A percentile compares a stretch with the other conserved stretches of the same genome.
phyloP scores from a whole-genome alignment of 768 basidiomycete genomes.

The Mycena venus region DNA sequence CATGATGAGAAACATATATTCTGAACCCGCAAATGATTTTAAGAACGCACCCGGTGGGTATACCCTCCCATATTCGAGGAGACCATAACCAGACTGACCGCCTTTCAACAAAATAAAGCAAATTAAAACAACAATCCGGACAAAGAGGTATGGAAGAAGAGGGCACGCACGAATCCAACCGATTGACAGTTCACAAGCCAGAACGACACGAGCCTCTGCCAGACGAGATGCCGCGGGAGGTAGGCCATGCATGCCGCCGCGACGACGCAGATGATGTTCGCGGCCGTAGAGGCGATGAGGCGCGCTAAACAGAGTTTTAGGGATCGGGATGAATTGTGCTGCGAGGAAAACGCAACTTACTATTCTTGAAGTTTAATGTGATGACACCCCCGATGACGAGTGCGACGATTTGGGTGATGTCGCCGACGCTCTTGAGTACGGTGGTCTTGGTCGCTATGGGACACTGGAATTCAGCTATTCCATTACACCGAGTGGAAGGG shows the following conservation, averaged over 20 bases:
- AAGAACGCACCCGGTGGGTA: slow-evolving; percentile 31
- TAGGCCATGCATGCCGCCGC: slow-evolving; percentile 35
- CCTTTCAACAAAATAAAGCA: neutral
- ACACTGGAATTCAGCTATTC: neutral
- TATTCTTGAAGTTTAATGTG: slow-evolving; percentile 33
- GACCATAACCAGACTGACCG: slow-evolving; percentile 35
- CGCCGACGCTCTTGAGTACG: slow-evolving; percentile 36
- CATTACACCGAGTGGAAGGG: neutral
- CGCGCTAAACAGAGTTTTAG: slow-evolving; percentile 27
- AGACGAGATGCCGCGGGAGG: slow-evolving; percentile 34
- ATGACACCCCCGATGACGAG: slow-evolving; percentile 33
- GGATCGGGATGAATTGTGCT: neutral
- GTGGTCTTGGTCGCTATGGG: slow-evolving; percentile 31
- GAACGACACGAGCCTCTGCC: slow-evolving; percentile 35
- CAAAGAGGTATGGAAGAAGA: neutral
- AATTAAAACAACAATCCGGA: neutral
- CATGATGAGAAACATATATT: neutral
- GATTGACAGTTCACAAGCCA: slow-evolving; percentile 38
- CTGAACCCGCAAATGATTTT: no score
- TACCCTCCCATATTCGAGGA: slow-evolving; percentile 39
- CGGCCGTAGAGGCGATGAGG: slow-evolving; percentile 28
- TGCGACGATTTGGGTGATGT: slow-evolving; percentile 36
- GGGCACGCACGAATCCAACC: slow-evolving; percentile 33
- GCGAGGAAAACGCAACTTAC: slow-evolving; percentile 18
- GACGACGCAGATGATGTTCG: slow-evolving; percentile 37